Evolutionary conservation across 2,329 filamentous ascomycete species (phyloP).

Genomic region (Hypoxylon sp.): DNA sequence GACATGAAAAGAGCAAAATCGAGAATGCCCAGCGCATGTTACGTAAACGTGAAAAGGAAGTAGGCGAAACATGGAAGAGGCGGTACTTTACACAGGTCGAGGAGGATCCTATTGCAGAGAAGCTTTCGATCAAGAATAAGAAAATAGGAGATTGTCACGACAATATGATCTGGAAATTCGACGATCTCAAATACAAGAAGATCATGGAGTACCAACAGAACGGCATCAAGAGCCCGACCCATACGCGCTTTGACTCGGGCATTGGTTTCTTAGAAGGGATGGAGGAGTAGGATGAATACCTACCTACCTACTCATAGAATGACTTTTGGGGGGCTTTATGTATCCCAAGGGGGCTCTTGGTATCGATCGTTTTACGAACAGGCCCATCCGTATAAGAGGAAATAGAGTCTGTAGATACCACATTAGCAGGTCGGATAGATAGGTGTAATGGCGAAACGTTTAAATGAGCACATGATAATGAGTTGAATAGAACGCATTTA

Average conservation of each 20-base stretch:
- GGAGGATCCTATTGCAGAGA: slow-evolving; percentile 42
- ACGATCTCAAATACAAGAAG: slow-evolving; percentile 46
- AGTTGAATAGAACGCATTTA: slow-evolving; percentile 1
- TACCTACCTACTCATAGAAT: neutral
- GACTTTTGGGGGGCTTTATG: neutral
- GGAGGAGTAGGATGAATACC: slow-evolving; percentile 17
- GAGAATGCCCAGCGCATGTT: slow-evolving; percentile 82
- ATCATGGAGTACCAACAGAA: slow-evolving; percentile 37
- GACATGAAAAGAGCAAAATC: slow-evolving; percentile 86
- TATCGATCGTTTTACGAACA: neutral
- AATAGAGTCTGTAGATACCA: slow-evolving; percentile 14
- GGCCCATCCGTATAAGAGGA: neutral
- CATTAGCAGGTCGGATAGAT: neutral
- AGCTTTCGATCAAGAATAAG: slow-evolving; percentile 35
- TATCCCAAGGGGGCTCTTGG: neutral
- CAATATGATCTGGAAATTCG: slow-evolving; percentile 51
- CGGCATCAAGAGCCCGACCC: slow-evolving; percentile 48
- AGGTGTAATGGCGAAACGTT: neutral
- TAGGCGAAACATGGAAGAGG: slow-evolving; percentile 46
- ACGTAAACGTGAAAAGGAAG: slow-evolving; percentile 45
- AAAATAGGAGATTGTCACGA: slow-evolving; percentile 17
- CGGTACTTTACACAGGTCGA: slow-evolving; percentile 46
- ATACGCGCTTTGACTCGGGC: slow-evolving; percentile 49
- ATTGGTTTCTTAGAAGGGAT: slow-evolving; percentile 43
- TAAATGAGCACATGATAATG: neutral